Evolutionary conservation across 2,329 filamentous ascomycete species (phyloP).

Genomic region (Sporothrix brunneoviolacea): DNA sequence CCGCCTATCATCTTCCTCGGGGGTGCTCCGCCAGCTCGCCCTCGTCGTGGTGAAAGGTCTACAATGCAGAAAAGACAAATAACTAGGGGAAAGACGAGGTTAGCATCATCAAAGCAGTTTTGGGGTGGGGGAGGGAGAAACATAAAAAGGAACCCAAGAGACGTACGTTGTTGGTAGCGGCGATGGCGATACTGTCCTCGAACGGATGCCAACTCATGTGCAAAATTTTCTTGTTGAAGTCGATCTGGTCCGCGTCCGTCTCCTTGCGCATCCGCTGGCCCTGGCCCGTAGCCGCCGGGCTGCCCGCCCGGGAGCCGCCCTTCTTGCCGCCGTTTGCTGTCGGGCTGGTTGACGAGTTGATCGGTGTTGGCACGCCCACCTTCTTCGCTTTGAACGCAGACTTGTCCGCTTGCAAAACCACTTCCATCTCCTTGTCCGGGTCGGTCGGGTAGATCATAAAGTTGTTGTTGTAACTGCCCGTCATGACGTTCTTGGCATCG

Average conservation of each 20-base stretch:
- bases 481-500: slow-evolving; percentile 98
- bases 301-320: slow-evolving; percentile 77
- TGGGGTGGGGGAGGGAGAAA: no score
- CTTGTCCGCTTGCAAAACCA: slow-evolving; percentile 96
- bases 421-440: slow-evolving; percentile 91
- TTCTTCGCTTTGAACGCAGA: slow-evolving; percentile 99
- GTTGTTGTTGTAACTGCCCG: slow-evolving; percentile 99
- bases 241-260: slow-evolving; percentile 97
- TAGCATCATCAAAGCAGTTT: slow-evolving; percentile 15
- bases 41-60: background rate
- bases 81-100: slow-evolving; percentile 26
- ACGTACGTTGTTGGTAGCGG: slow-evolving; percentile 97
- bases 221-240: slow-evolving; percentile 99
- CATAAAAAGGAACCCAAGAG: background rate
- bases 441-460: slow-evolving; percentile 99
- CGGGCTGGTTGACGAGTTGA: slow-evolving; percentile 74
- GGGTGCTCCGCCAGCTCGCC: background rate
- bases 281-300: slow-evolving; percentile 69
- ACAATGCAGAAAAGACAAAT: slow-evolving; percentile 26
- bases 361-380: slow-evolving; percentile 93
- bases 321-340: slow-evolving; percentile 75
- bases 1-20: slow-evolving; percentile 7
- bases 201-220: slow-evolving; percentile 99
- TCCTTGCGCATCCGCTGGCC: slow-evolving; percentile 97
- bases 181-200: slow-evolving; percentile 98